phyloP scores from a whole-genome alignment of 768 basidiomycete species.

The Agrocybe praecox region DNA sequence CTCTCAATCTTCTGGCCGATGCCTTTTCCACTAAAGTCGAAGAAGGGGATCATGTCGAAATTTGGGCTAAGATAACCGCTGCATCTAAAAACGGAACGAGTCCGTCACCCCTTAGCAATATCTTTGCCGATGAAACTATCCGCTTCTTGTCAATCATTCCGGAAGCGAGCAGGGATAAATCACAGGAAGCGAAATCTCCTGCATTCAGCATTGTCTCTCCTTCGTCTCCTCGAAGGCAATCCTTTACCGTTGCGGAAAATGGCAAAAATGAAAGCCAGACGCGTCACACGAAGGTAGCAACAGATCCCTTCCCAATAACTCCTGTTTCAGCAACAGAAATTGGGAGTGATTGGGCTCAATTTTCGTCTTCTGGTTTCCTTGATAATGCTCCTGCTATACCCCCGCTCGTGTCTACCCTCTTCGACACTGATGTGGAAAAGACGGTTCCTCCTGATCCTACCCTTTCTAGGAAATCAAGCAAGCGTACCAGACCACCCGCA shows the following conservation, averaged over 20 bases:
- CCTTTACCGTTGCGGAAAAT: slow-evolving; percentile 22
- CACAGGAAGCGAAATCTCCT: slow-evolving; percentile 32
- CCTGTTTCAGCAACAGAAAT: slow-evolving; percentile 27
- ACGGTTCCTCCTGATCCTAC: slow-evolving; percentile 25
- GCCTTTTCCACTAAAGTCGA: slow-evolving; percentile 51
- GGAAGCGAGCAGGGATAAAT: slow-evolving; percentile 29
- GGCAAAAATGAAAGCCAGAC: slow-evolving; percentile 18
- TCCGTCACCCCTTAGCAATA: slow-evolving; percentile 43
- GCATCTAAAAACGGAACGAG: slow-evolving; percentile 35
- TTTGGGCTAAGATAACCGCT: slow-evolving; percentile 61
- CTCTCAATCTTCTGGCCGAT: slow-evolving; percentile 61
- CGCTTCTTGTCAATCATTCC: slow-evolving; percentile 53
- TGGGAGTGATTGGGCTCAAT: slow-evolving; percentile 65
- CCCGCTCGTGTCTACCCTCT: slow-evolving; percentile 57
- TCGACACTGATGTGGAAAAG: slow-evolving; percentile 61
- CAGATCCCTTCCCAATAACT: slow-evolving; percentile 31
- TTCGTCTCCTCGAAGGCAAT: slow-evolving; percentile 29
- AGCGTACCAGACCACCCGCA: slow-evolving; percentile 13
- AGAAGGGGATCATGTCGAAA: slow-evolving; percentile 32
- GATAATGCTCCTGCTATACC: slow-evolving; percentile 36
- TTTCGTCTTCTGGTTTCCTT: slow-evolving; percentile 67
- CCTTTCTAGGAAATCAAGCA: slow-evolving; percentile 25
- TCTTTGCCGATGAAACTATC: slow-evolving; percentile 75
- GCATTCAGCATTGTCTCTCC: slow-evolving; percentile 29
- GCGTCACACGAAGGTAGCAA: slow-evolving; percentile 30